A percentile compares a stretch with the other conserved stretches of the same genome.
phyloP scores from a whole-genome alignment of 257 asterid genomes.

The Prunella vulgaris region DNA sequence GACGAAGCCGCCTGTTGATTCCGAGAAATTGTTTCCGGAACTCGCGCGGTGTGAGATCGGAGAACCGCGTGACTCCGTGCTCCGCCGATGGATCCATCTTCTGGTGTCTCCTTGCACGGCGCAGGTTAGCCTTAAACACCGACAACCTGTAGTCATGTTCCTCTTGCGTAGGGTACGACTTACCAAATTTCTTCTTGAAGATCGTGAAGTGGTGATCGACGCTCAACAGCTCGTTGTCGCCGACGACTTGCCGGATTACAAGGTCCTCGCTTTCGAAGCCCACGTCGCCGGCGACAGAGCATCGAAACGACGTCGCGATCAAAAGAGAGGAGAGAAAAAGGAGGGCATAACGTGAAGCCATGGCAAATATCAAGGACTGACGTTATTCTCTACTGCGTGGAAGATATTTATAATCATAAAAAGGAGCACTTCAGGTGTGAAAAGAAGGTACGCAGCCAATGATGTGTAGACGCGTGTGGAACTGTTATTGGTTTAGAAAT shows the following conservation, averaged over 20 bases:
- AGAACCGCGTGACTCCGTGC: slow-evolving; percentile 86
- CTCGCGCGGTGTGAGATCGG: slow-evolving; percentile 75
- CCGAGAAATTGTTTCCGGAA: slow-evolving; percentile 63
- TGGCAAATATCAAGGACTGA: slow-evolving; percentile 14
- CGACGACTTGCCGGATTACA: slow-evolving; percentile 66
- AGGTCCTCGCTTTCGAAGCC: slow-evolving; percentile 28
- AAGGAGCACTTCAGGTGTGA: neutral
- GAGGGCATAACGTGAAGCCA: slow-evolving; percentile 35
- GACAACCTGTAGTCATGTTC: slow-evolving; percentile 68
- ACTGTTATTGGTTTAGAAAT: neutral
- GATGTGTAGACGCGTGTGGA: neutral
- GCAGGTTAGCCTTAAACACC: slow-evolving; percentile 76
- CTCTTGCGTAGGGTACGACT: slow-evolving; percentile 50
- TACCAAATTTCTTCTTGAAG: slow-evolving; percentile 60
- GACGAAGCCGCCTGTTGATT: slow-evolving; percentile 48
- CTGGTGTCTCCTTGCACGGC: slow-evolving; percentile 73
- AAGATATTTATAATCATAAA: slow-evolving; percentile 9
- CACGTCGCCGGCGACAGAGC: slow-evolving; percentile 23
- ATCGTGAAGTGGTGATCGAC: slow-evolving; percentile 61
- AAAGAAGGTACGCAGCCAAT: slow-evolving; percentile 4
- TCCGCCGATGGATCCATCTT: slow-evolving; percentile 76
- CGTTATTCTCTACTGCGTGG: slow-evolving; percentile 6
- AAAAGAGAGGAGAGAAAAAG: slow-evolving; percentile 27
- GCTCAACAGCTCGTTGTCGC: slow-evolving; percentile 34
- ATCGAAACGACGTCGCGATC: slow-evolving; percentile 29